Percentiles rank a stretch among this genome's conserved stretches.
Conservation (phyloP, 306 rosid species). For the Acmispon strigosus region DNA sequence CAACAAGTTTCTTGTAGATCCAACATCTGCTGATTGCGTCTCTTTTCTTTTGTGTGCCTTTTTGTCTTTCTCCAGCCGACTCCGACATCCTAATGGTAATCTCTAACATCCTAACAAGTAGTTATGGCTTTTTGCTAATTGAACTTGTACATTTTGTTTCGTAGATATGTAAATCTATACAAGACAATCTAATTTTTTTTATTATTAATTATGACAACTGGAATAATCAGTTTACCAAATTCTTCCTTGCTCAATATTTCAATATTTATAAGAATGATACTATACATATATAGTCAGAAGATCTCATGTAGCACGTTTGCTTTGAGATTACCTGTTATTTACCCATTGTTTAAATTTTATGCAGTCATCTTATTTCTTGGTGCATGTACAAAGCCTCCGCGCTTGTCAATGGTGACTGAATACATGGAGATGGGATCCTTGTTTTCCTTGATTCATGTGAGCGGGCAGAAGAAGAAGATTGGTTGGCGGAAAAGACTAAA, state of each 20-base stretch:
- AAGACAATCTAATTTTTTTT: not conserved
- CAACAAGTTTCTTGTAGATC: constrained; percentile 8
- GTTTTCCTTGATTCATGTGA: constrained; percentile 79
- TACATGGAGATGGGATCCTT: constrained; percentile 97
- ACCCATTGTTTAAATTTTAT: constrained; percentile 24
- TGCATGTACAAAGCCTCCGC: constrained; percentile 96
- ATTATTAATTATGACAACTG: not conserved
- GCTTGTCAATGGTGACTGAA: constrained; percentile 92
- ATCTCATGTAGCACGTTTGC: not conserved
- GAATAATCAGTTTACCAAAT: not conserved
- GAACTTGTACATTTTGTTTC: constrained; percentile 12
- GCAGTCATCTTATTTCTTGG: constrained; percentile 97
- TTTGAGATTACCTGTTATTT: not conserved
- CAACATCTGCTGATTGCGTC: constrained; percentile 27
- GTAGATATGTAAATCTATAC: not conserved
- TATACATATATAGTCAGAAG: not conserved
- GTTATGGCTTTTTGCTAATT: not conserved
- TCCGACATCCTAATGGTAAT: constrained; percentile 97
- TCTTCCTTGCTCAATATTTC: not conserved
- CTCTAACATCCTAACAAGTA: constrained; percentile 17
- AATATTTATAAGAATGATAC: not conserved
- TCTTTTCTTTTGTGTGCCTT: not conserved
- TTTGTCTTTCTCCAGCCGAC: constrained; percentile 59
- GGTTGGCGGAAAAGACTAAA: constrained; percentile 81
- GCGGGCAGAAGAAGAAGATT: constrained; percentile 88